Percentiles rank a stretch among this genome's conserved stretches.
These are phyloP conservation scores for Trichophyton schoenleinii DNA, from an alignment of 2,329 filamentous ascomycete genomes.

Conservation along the genomic window DNA sequence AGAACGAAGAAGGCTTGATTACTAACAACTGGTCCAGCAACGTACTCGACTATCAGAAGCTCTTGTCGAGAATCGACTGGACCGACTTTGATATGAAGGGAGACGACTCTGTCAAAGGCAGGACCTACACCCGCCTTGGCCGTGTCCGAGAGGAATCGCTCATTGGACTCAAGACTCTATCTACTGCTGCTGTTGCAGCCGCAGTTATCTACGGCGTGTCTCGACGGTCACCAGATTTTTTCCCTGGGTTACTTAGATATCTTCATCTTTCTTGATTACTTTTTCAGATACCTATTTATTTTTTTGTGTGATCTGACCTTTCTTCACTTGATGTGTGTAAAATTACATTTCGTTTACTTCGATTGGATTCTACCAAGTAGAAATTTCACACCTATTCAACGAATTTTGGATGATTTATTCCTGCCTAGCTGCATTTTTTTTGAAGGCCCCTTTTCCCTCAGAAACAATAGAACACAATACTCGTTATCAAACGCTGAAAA, in stretches of 20 bases:
- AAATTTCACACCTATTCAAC: too few relatives aligned
- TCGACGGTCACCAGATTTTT: slow-evolving; percentile 7
- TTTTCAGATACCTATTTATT: neutral
- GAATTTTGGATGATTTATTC: too few relatives aligned
- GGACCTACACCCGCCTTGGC: slow-evolving; percentile 12
- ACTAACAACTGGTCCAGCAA: slow-evolving; percentile 47
- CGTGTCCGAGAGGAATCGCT: slow-evolving; percentile 26
- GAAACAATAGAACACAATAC: too few relatives aligned
- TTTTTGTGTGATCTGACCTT: neutral
- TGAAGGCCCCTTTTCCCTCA: too few relatives aligned
- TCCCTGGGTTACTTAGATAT: slow-evolving; percentile 5
- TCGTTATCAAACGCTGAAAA: too few relatives aligned
- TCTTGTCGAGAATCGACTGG: slow-evolving; percentile 20
- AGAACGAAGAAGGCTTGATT: slow-evolving; percentile 41
- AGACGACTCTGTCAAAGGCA: slow-evolving; percentile 11
- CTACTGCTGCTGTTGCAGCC: slow-evolving; percentile 64
- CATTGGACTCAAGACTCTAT: slow-evolving; percentile 15
- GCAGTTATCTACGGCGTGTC: slow-evolving; percentile 21
- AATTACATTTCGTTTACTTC: too few relatives aligned
- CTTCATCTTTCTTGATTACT: neutral
- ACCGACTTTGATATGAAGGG: slow-evolving; percentile 18
- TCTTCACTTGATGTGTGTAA: neutral
- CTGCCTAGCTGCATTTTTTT: too few relatives aligned
- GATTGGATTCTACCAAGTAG: too few relatives aligned
- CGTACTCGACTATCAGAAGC: slow-evolving; percentile 44